A percentile compares a stretch with the other conserved stretches of the same genome.
Conservation (phyloP, 1,284 basidiomycete species). For the Microbotryum violaceum region DNA sequence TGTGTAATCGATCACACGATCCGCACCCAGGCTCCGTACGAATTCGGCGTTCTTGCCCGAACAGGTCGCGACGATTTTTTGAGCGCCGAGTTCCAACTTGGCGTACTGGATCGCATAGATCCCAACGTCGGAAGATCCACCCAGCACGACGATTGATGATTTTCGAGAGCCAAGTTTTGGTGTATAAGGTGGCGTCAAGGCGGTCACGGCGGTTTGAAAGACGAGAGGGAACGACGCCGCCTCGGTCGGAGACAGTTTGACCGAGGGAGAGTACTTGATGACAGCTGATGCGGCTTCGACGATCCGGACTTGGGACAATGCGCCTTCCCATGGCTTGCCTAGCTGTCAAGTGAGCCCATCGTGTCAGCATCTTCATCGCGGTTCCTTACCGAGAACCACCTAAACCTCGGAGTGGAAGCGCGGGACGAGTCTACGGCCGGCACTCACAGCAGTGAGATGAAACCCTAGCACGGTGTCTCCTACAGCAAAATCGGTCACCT, state of each 20-base stretch:
- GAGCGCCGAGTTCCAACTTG: conserved; percentile 49
- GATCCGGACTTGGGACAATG: conserved; percentile 40
- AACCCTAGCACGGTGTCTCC: conserved; percentile 57
- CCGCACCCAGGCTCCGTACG: conserved; percentile 46
- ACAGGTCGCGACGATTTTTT: conserved; percentile 51
- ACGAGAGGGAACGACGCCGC: conserved; percentile 55
- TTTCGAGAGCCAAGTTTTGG: neutral
- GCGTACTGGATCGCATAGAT: conserved; percentile 58
- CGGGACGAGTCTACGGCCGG: too few relatives aligned
- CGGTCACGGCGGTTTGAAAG: conserved; percentile 53
- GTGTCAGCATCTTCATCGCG: neutral
- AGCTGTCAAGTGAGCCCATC: conserved; percentile 2
- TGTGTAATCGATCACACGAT: conserved; percentile 55
- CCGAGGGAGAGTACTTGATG: conserved; percentile 47
- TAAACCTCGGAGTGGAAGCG: neutral
- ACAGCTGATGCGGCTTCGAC: conserved; percentile 29
- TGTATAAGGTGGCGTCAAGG: conserved; percentile 42
- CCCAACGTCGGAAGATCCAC: conserved; percentile 58
- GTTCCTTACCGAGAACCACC: neutral
- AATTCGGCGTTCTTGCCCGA: conserved; percentile 50
- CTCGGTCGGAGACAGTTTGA: conserved; percentile 47
- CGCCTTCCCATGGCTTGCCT: conserved; percentile 5
- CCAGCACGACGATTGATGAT: conserved; percentile 53
- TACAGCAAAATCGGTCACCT: conserved; percentile 46
- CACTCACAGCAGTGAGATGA: conserved; percentile 14